These are phyloP conservation scores for Pistacia integerrima DNA, from an alignment of 345 rosid genomes.

Conservation along the genomic window DNA sequence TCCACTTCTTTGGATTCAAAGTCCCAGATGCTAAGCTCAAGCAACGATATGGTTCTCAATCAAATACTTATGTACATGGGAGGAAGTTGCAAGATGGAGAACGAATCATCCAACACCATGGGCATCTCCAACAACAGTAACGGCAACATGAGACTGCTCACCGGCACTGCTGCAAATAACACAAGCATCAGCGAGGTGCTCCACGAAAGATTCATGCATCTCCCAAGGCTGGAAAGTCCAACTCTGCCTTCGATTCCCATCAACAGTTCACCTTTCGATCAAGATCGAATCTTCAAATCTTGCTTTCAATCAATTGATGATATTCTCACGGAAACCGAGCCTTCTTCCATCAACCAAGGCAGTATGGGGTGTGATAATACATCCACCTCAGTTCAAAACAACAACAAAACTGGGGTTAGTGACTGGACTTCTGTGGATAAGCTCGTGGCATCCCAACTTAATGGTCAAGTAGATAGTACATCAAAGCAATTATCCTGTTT, in stretches of 20 bases:
- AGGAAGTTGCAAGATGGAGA: constrained; percentile 61
- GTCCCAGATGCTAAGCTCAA: constrained; percentile 36
- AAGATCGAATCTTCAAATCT: constrained; percentile 25
- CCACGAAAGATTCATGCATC: constrained; percentile 62
- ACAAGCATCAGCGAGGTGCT: constrained; percentile 26
- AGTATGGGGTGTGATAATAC: constrained; percentile 1
- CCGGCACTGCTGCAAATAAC: constrained; percentile 14
- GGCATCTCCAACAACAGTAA: constrained; percentile 18
- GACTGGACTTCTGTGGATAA: constrained; percentile 87
- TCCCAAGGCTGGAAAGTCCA: constrained; percentile 74
- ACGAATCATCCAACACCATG: constrained; percentile 26
- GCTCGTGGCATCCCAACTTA: constrained; percentile 92
- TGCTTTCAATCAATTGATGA: constrained; percentile 43
- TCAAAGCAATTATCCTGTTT: constrained; percentile 48
- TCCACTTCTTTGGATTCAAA: constrained; percentile 51
- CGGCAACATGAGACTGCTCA: constrained; percentile 25
- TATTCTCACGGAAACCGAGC: constrained; percentile 31
- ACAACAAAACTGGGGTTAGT: constrained; percentile 33
- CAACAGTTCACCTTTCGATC: constrained; percentile 18
- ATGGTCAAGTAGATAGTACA: constrained; percentile 53
- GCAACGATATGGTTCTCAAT: constrained; percentile 52
- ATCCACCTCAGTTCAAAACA: background rate
- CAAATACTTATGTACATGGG: constrained; percentile 77
- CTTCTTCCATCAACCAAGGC: constrained; percentile 29
- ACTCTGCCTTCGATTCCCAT: constrained; percentile 33